Evolutionary conservation across 805 yeast genomes (phyloP), one percentile per base, ranked within the genome.

Genomic region (Vanderwaltozyma yarrowii): DNA sequence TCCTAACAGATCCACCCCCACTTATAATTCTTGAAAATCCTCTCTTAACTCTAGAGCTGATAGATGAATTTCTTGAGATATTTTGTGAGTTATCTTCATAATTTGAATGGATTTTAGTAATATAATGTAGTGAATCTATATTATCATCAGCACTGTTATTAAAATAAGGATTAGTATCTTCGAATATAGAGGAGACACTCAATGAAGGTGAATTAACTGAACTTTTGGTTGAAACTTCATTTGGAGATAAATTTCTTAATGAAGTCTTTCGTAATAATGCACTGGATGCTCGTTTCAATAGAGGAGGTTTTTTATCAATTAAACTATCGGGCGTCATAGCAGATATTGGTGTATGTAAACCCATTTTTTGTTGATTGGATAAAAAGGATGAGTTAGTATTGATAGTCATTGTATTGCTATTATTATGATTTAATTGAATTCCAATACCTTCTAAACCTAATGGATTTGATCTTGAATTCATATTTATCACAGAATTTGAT

Each of bases 221-320:
- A 19, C 17, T 20, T n/a, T 10, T 21, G 21, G 21, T n/a, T 19
- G 32, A 30, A 8, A 10, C 9, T 20, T 24, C 33, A 23, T 32
- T 25, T 9, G 23, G 14, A 10, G 21, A 11, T 9, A 31, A 21
- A 15, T 35, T 36, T 29, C 44, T 47, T 13, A 50, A 25, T 4
- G 63, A 56, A 2, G 52, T 45, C 35, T 54, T 58, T 26, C 59
- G 45, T 20, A 56, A 34, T 18, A 58, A 40, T 3, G 56, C 52
- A 35, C 56, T 54, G 0, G 63, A 58, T 0, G 62, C 62, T 35
- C 62, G 51, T 35, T 52, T 51, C 13, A 58, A 37, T 20, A 58
- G 39, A 9, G 60, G 60, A 6, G 46, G 33, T 33, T 45, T 52
- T 36, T 49, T 49, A 8, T 37, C 32, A 28, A 2, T 18, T 7